Conservation (phyloP, 2,329 filamentous ascomycete genomes). For the Fonsecaea nubica region DNA sequence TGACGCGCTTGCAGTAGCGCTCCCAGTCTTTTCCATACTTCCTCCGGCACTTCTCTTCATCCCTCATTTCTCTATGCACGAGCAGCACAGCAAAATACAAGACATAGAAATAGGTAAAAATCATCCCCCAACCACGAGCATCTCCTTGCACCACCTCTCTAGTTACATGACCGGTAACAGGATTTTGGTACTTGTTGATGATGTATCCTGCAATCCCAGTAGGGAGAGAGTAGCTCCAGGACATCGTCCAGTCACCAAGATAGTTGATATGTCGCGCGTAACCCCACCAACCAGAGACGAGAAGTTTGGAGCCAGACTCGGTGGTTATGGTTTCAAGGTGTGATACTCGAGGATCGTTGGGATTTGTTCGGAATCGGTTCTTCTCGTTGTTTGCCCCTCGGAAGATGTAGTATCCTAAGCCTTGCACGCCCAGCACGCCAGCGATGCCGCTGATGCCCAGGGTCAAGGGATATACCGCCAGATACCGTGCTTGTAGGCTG, state of each 20-base stretch:
- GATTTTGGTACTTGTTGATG: conserved; percentile 61
- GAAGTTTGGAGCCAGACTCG: conserved; percentile 76
- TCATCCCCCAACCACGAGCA: conserved; percentile 80
- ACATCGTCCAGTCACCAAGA: conserved; percentile 91
- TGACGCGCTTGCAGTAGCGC: conserved; percentile 81
- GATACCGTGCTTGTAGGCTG: conserved; percentile 81
- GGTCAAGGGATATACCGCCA: conserved; percentile 79
- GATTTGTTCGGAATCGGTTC: conserved; percentile 89
- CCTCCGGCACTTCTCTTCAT: conserved; percentile 86
- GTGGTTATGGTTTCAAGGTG: conserved; percentile 89
- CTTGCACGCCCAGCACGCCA: conserved; percentile 70
- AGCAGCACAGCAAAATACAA: conserved; percentile 88
- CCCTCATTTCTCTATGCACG: conserved; percentile 82
- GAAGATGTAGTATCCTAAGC: conserved; percentile 86
- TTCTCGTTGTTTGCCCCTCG: conserved; percentile 93
- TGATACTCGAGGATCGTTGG: conserved; percentile 75
- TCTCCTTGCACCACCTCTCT: conserved; percentile 73
- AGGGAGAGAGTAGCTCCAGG: conserved; percentile 87
- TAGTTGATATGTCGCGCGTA: conserved; percentile 93
- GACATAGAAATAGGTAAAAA: conserved; percentile 94
- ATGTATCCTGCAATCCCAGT: conserved; percentile 84
- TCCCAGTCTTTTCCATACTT: conserved; percentile 97
- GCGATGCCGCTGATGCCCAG: conserved; percentile 72
- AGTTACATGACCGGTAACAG: conserved; percentile 62
- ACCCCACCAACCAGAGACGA: conserved; percentile 93